Base-by-base conservation (phyloP, 768 basidiomycete species). In the Termitomyces heimii region DNA sequence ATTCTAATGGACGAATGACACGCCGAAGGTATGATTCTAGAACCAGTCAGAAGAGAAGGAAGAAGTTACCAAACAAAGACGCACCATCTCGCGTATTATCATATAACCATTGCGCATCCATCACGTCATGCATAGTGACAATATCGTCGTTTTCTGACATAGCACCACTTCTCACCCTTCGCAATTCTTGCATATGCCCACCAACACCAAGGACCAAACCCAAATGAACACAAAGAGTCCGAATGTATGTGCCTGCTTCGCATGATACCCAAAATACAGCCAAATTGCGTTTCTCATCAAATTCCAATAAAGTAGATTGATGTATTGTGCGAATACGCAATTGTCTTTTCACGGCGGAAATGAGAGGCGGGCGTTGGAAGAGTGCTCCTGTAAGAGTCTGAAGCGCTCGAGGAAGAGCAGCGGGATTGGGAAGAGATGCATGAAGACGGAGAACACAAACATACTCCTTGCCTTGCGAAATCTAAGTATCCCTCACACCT, bases 121-220 rank as follows among this genome's bases (percentile, higher is more conserved):
- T 75, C 29, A 99, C 96, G 70, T 99, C 97, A 74, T 99, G 97
- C 97, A 99, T 99, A 22, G 96, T 95, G 59, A 98, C 97, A 66
- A 98, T 94, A 64, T 94, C 94, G 68, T 98, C 96, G 69, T 92
- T 94, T 76, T 99, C 97, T 49, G 89, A 92, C 83, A 98, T 88
- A 49, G 95, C 96, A 66, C 97, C 97, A 68, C 89, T 92, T 62
- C 97, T 78, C 14, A 98, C 96, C 65, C 97, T 78, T 65, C 97
- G 82, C 57, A 99, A 81, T 71, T 99, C 97, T 75, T 99, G 96
- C 97, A 99, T 99, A 73, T 99, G 97, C n/a, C 95, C 97, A 24
- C 97, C 97, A 29, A 98, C 96, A 60, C 97, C 97, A 37, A 98
- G 78, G 42, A 99, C 60, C 52, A 99, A 79, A 57, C 97, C 97